Evolutionary conservation across 1,284 basidiomycete genomes (phyloP), one percentile per base, ranked within the genome.

Genomic region (Malassezia restricta): DNA sequence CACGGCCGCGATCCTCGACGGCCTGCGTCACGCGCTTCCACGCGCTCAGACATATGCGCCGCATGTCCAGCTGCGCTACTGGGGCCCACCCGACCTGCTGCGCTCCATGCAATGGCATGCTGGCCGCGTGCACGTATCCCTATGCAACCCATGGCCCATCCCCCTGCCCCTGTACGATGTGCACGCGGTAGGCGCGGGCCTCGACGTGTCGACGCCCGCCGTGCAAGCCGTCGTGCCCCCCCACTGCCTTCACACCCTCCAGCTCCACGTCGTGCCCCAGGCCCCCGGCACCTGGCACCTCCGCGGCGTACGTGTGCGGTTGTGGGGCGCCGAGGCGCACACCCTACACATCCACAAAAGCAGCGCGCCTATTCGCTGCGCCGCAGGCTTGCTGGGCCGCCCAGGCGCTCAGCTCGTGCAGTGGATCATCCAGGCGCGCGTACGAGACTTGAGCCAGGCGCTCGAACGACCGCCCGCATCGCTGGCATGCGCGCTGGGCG

Each of bases 71-170:
- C 43, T 75, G 28, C 62, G 66, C 27, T 76, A 74, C 43, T 75
- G 74, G 74, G 75, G 74, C 3, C 74, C 75, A 8, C 48, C 57
- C 8, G 79, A 80, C 59, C 82, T 88, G 29, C 76, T 92, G 15
- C 76, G 86, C 57, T 85, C 83, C 63, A 78, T 95, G n/a, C 81
- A 84, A 56, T 74, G 89, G 8, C 49, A 47, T 46, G 49, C 60
- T 61, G 52, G 28, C 6, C 6, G 39, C 39, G 80, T 95, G 58
- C 78, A 83, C 28, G 78, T 95, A 29, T 84, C 85, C 8, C 75
- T 98, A n/a, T 80, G 83, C 55, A 98, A 98, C 68, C 86, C 88
- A 0, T 92, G 86, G 66, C 80, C 85, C 1, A 89, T 96, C 71
- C 86, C 90, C 55, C 77, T 98, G 8, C 87, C 94, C 56, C 74